Evolutionary conservation across 306 rosid species (phyloP).

Genomic region (Vigna hirtella): DNA sequence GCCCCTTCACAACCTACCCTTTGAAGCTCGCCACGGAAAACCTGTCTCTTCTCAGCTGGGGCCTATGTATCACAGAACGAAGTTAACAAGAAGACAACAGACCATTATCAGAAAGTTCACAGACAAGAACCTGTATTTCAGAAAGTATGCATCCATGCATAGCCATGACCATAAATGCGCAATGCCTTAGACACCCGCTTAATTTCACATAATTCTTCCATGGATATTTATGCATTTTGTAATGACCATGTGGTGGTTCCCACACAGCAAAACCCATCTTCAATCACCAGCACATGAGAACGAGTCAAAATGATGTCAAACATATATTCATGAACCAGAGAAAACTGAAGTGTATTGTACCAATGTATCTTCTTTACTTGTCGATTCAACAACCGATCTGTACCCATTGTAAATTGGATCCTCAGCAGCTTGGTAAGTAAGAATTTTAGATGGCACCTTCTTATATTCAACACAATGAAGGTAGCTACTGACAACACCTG

Average conservation of each 20-base stretch:
- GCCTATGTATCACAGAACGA: constrained; percentile 57
- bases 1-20: constrained; percentile 88
- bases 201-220: constrained; percentile 92
- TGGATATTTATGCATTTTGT: constrained; percentile 75
- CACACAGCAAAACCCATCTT: constrained; percentile 96
- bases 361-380: constrained; percentile 89
- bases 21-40: constrained; percentile 68
- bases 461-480: constrained; percentile 23
- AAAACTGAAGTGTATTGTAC: constrained; percentile 49
- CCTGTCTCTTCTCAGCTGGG: constrained; percentile 80
- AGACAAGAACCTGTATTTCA: constrained; percentile 81
- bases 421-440: constrained; percentile 53
- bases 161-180: constrained; percentile 92
- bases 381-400: constrained; percentile 83
- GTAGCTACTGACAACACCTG: constrained; percentile 1
- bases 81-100: not conserved
- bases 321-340: constrained; percentile 14
- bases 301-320: constrained; percentile 25
- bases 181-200: constrained; percentile 89
- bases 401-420: constrained; percentile 88
- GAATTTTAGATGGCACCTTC: constrained; percentile 17
- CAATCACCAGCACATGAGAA: constrained; percentile 41
- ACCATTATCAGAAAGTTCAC: not conserved
- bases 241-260: constrained; percentile 98
- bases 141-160: constrained; percentile 96